Conservation (phyloP, 768 basidiomycete genomes). For the Boletus tomentosulus region DNA sequence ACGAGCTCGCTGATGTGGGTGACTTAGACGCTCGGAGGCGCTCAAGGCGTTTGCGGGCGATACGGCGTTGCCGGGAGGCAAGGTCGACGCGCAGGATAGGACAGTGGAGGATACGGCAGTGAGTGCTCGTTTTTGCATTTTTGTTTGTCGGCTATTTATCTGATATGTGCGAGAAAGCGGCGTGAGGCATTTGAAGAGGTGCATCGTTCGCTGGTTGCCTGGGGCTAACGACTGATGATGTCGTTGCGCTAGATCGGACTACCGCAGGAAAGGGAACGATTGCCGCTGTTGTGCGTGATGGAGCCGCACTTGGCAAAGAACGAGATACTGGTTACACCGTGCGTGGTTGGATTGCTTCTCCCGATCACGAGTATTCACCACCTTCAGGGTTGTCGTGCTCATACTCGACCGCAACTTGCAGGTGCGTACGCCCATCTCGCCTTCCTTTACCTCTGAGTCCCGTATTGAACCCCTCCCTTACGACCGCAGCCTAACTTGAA, state of each 20-base stretch:
- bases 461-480: not conserved
- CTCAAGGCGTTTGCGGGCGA: constrained; percentile 81
- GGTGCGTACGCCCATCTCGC: constrained; percentile 33
- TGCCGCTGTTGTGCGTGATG: constrained; percentile 72
- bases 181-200: constrained; percentile 93
- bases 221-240: not conserved
- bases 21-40: constrained; percentile 63
- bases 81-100: constrained; percentile 62
- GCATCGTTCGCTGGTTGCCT: not conserved
- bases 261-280: constrained; percentile 61
- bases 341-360: constrained; percentile 27
- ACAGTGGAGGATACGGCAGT: constrained; percentile 81
- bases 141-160: not conserved
- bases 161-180: constrained; percentile 43
- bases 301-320: constrained; percentile 77
- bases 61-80: constrained; percentile 86
- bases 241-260: constrained; percentile 65
- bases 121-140: not conserved
- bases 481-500: constrained; percentile 70
- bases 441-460: not conserved
- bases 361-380: not conserved
- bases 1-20: not conserved
- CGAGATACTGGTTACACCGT: constrained; percentile 81
- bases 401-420: constrained; percentile 74
- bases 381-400: constrained; percentile 72